phyloP scores from a whole-genome alignment of 768 basidiomycete species.

The Terana coerulea region DNA sequence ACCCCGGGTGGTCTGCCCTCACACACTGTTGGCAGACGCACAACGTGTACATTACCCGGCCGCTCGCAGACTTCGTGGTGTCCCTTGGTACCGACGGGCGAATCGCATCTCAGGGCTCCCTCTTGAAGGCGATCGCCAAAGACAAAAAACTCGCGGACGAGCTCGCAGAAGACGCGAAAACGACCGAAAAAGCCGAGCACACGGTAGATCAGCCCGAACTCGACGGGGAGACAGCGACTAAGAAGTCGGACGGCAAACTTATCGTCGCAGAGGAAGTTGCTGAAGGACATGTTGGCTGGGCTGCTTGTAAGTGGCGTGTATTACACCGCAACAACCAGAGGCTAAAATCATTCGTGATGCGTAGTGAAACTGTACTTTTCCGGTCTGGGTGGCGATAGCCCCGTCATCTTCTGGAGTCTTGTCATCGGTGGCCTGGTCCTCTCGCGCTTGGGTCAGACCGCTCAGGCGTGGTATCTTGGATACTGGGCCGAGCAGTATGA shows the following conservation, averaged over 20 bases:
- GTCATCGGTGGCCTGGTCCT: slow-evolving; percentile 18
- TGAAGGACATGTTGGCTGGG: slow-evolving; percentile 54
- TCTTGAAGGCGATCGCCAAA: slow-evolving; percentile 42
- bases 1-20: background rate
- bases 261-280: slow-evolving; percentile 62
- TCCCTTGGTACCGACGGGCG: slow-evolving; percentile 52
- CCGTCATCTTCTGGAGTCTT: slow-evolving; percentile 30
- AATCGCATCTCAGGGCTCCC: slow-evolving; percentile 43
- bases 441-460: slow-evolving; percentile 19
- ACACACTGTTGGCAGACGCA: slow-evolving; percentile 35
- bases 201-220: background rate
- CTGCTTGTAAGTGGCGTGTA: slow-evolving; percentile 34
- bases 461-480: slow-evolving; percentile 42
- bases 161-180: slow-evolving; percentile 13
- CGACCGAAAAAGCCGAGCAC: slow-evolving; percentile 21
- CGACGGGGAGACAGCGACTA: background rate
- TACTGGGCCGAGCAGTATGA: slow-evolving; percentile 43
- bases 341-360: too few relatives aligned
- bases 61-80: slow-evolving; percentile 55
- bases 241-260: slow-evolving; percentile 50
- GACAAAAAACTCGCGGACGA: slow-evolving; percentile 29
- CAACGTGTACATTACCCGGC: slow-evolving; percentile 48
- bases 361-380: slow-evolving; percentile 28
- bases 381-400: slow-evolving; percentile 22
- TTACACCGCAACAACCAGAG: too few relatives aligned